phyloP scores from a whole-genome alignment of 2,329 filamentous ascomycete genomes.

The Microcyclospora pomicola region DNA sequence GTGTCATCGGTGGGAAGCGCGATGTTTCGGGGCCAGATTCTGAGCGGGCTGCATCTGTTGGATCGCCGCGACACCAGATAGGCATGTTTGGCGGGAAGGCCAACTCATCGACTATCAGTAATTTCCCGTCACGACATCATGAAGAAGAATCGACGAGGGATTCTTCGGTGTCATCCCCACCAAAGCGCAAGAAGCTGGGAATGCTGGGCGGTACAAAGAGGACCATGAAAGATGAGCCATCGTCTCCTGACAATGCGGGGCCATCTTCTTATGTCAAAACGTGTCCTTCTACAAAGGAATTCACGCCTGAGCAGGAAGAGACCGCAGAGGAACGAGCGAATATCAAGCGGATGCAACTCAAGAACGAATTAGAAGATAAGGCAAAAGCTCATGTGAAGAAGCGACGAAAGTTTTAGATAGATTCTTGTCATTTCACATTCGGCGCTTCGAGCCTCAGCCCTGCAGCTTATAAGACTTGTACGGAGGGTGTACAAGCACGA shows the following conservation, averaged over 20 bases:
- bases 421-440: neutral
- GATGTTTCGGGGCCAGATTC: neutral
- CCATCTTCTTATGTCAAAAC: neutral
- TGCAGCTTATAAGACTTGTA: too few species aligned
- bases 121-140: too few species aligned
- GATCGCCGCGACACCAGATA: conserved; percentile 3
- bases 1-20: conserved; percentile 5
- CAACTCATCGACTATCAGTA: too few species aligned
- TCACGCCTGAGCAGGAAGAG: conserved; percentile 14
- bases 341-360: conserved; percentile 42
- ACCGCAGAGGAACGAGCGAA: conserved; percentile 41
- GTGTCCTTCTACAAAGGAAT: conserved; percentile 5
- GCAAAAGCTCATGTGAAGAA: conserved; percentile 42
- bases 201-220: neutral
- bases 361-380: conserved; percentile 37
- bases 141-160: too few species aligned
- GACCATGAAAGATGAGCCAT: neutral
- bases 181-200: conserved; percentile 5
- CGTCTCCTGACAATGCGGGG: neutral
- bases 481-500: too few species aligned
- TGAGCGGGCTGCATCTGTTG: too few species aligned
- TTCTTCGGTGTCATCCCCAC: conserved; percentile 2
- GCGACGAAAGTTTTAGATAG: conserved; percentile 39
- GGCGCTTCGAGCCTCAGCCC: neutral
- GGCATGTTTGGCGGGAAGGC: conserved; percentile 21